Evolutionary conservation across 176 grass and related monocot genomes (phyloP).

Genomic region (Aegilops tauschii): DNA sequence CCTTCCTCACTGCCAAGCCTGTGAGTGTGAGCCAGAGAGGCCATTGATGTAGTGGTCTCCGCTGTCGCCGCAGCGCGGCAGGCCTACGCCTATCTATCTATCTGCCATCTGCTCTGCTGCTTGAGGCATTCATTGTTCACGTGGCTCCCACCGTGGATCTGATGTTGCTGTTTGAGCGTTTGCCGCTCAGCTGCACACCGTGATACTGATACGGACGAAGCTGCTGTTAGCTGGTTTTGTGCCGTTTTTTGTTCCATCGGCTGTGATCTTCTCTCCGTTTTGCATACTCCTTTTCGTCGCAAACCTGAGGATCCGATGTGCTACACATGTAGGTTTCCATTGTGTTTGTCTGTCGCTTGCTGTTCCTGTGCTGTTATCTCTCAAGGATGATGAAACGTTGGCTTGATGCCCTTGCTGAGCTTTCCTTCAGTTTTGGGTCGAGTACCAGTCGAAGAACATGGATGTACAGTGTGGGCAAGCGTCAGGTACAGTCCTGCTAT

Average conservation of each 20-base stretch:
- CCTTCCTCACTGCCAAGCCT: constrained; percentile 12
- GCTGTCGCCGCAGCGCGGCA: constrained; percentile 3
- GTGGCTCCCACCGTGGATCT: background rate
- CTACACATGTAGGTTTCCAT: background rate
- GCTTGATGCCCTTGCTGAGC: background rate
- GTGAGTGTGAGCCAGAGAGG: constrained; percentile 17
- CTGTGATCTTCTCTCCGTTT: too few species aligned
- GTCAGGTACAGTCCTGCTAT: background rate
- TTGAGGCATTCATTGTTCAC: constrained; percentile 25
- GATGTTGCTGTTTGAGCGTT: too few species aligned
- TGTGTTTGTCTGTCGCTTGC: background rate
- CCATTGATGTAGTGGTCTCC: constrained; percentile 41
- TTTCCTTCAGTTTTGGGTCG: background rate
- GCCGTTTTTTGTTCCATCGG: background rate
- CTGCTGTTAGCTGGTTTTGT: background rate
- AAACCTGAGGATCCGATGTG: background rate
- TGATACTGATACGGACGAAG: background rate
- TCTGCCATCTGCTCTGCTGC: background rate
- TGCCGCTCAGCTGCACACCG: too few species aligned
- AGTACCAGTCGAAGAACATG: constrained; percentile 17
- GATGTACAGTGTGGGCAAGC: constrained; percentile 2
- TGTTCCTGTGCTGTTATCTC: background rate
- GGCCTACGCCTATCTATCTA: background rate
- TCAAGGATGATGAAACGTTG: background rate
- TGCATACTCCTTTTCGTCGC: background rate